Conservation (phyloP, 2,329 filamentous ascomycete genomes). For the Atkinsonella hypoxylon region DNA sequence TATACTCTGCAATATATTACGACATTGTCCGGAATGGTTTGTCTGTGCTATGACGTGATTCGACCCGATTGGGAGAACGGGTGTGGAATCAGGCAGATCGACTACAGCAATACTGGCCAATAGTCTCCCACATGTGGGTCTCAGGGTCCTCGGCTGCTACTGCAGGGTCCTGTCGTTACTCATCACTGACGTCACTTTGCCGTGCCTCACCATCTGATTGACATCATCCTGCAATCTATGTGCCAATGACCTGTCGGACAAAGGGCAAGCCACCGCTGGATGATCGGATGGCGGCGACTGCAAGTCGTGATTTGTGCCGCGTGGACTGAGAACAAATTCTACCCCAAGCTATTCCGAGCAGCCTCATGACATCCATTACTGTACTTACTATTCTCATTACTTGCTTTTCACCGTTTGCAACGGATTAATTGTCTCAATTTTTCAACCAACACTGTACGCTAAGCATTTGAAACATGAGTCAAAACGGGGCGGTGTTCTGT, state of each 20-base stretch:
- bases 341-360: too few species aligned
- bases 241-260: neutral
- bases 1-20: neutral
- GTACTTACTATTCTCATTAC: too few species aligned
- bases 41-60: conserved; percentile 6
- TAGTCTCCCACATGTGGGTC: neutral
- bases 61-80: neutral
- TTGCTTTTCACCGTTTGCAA: too few species aligned
- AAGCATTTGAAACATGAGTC: too few species aligned
- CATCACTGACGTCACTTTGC: conserved; percentile 17
- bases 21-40: neutral
- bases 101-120: neutral
- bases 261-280: too few species aligned
- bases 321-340: too few species aligned
- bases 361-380: too few species aligned
- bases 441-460: too few species aligned
- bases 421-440: too few species aligned
- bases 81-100: conserved; percentile 4
- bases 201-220: conserved; percentile 10
- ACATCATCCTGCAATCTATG: conserved; percentile 12
- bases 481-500: too few species aligned
- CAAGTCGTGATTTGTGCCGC: too few species aligned
- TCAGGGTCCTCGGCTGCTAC: neutral
- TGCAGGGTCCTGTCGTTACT: conserved; percentile 8
- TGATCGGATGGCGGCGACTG: too few species aligned